A percentile compares a stretch with the other conserved stretches of the same genome.
phyloP scores from a whole-genome alignment of 345 rosid species.

The Eucalyptus erythrocorys region DNA sequence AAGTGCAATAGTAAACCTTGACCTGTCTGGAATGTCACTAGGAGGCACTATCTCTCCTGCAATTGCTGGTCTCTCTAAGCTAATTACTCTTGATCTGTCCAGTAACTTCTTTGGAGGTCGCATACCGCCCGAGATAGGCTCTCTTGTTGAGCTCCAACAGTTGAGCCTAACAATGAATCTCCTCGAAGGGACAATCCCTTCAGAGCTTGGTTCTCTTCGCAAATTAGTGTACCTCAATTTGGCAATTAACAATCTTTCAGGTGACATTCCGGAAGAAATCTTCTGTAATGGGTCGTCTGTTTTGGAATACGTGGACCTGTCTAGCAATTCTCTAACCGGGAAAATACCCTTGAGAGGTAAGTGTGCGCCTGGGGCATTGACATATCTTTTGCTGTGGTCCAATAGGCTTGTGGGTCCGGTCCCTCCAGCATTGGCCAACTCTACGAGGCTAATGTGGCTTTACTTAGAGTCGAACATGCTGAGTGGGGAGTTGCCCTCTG shows the following conservation, averaged over 20 bases:
- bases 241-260: slow-evolving; percentile 41
- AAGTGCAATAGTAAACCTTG: slow-evolving; percentile 29
- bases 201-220: slow-evolving; percentile 35
- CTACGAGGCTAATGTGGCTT: slow-evolving; percentile 65
- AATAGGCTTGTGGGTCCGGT: slow-evolving; percentile 43
- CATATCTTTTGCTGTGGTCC: slow-evolving; percentile 75
- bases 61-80: slow-evolving; percentile 49
- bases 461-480: slow-evolving; percentile 65
- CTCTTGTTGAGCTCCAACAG: slow-evolving; percentile 31
- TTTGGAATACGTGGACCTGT: slow-evolving; percentile 55
- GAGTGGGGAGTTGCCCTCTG: slow-evolving; percentile 63
- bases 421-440: slow-evolving; percentile 55
- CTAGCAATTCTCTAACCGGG: slow-evolving; percentile 66
- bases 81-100: slow-evolving; percentile 62
- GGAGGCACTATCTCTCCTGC: slow-evolving; percentile 51
- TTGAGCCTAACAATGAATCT: slow-evolving; percentile 56
- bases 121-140: slow-evolving; percentile 55
- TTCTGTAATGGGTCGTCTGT: slow-evolving; percentile 58
- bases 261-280: slow-evolving; percentile 39
- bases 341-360: slow-evolving; percentile 36
- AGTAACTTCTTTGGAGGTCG: slow-evolving; percentile 50
- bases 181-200: slow-evolving; percentile 57
- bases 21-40: slow-evolving; percentile 43
- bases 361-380: slow-evolving; percentile 35
- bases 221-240: slow-evolving; percentile 45